A percentile compares a stretch with the other conserved stretches of the same genome.
Conservation (phyloP, 106 monocot species). For the Allium sativum region DNA sequence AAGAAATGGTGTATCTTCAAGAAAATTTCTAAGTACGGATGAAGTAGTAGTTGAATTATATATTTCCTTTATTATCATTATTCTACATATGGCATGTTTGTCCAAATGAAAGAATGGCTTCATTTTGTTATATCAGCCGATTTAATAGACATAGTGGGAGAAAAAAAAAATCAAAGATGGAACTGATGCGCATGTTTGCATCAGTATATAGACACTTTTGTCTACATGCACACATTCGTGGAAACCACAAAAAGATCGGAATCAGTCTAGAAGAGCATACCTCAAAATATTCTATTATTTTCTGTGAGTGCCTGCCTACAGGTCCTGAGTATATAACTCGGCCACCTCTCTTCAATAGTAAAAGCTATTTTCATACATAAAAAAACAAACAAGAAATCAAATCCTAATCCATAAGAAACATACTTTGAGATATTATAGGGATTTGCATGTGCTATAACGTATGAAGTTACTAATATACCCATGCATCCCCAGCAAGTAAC, state of each 20-base stretch:
- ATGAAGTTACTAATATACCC: no score
- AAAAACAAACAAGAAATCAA: no score
- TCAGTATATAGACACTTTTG: background rate
- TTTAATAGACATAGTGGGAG: background rate
- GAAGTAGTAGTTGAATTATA: no score
- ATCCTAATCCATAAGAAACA: no score
- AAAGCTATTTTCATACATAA: slow-evolving; percentile 19
- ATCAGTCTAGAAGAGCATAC: slow-evolving; percentile 13
- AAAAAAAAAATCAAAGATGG: background rate
- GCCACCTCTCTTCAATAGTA: slow-evolving; percentile 74
- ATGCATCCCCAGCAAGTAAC: no score
- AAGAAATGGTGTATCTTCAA: no score
- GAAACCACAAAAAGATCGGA: background rate
- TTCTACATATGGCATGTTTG: background rate
- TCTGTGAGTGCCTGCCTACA: slow-evolving; percentile 44
- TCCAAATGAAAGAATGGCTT: background rate
- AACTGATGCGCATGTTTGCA: no score
- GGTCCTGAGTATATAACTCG: slow-evolving; percentile 60
- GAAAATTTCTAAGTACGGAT: no score
- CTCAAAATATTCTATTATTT: slow-evolving; percentile 74
- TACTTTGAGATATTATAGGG: no score
- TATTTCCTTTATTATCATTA: no score
- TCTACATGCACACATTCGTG: background rate
- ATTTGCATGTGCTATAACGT: no score
- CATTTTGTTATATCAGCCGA: background rate